Percentiles rank a stretch among this genome's conserved stretches.
Evolutionary conservation across 2,329 filamentous ascomycete genomes (phyloP).

Genomic region (Aspergillus ibericus): DNA sequence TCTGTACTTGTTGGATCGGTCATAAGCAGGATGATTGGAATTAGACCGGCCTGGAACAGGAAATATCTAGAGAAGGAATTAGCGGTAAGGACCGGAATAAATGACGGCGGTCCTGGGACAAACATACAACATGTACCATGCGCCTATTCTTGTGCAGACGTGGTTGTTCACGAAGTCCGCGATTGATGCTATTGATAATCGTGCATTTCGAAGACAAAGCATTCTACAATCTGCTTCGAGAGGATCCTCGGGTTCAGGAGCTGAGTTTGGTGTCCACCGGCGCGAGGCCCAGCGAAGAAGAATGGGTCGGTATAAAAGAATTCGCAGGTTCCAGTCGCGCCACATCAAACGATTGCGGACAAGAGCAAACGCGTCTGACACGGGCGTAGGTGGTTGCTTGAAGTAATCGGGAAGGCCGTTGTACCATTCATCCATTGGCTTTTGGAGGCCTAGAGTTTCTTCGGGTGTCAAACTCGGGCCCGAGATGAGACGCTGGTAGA

Average conservation of each 20-base stretch:
- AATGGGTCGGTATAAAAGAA: conserved; percentile 46
- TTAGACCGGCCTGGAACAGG: conserved; percentile 47
- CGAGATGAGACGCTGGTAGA: conserved; percentile 48
- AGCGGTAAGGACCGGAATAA: not conserved
- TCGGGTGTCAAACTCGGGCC: conserved; percentile 42
- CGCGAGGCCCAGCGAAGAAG: conserved; percentile 43
- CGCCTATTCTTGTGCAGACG: conserved; percentile 42
- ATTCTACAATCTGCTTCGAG: conserved; percentile 41
- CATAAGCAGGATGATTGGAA: conserved; percentile 46
- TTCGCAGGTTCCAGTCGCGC: conserved; percentile 47
- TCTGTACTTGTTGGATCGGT: conserved; percentile 41
- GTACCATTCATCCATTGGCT: conserved; percentile 46
- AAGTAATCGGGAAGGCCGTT: conserved; percentile 43
- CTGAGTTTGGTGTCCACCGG: conserved; percentile 33
- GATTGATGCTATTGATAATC: conserved; percentile 44
- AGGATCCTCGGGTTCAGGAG: conserved; percentile 33
- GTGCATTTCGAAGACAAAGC: conserved; percentile 43
- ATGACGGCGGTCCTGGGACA: not conserved
- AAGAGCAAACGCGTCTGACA: conserved; percentile 39
- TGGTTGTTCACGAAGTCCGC: conserved; percentile 43
- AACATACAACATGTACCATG: conserved; percentile 47
- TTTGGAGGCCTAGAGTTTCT: conserved; percentile 43
- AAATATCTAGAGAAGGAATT: conserved; percentile 37
- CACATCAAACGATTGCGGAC: conserved; percentile 43
- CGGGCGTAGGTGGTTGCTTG: conserved; percentile 34